A percentile compares a stretch with the other conserved stretches of the same genome.
phyloP scores from a whole-genome alignment of 805 yeast genomes.

The Maudiozyma bulderi region DNA sequence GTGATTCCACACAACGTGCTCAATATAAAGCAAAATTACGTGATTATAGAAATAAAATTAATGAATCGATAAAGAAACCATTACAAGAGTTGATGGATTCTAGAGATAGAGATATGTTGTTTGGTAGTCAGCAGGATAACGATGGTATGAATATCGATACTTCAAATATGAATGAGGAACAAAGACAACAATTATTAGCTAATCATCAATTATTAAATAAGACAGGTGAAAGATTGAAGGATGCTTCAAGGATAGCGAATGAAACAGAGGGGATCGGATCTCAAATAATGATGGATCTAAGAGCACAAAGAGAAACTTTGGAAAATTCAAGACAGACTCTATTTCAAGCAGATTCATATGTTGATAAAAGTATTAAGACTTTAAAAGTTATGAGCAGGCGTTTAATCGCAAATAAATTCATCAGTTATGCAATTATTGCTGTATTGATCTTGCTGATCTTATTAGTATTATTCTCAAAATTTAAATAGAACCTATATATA shows the following conservation, averaged over 20 bases:
- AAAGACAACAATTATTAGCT: slow-evolving; percentile 69
- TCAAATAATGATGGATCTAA: slow-evolving; percentile 73
- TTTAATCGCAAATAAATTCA: slow-evolving; percentile 80
- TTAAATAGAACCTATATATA: slow-evolving; percentile 34
- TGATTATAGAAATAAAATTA: slow-evolving; percentile 50
- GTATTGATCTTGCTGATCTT: slow-evolving; percentile 74
- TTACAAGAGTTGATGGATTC: slow-evolving; percentile 54
- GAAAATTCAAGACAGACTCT: slow-evolving; percentile 77
- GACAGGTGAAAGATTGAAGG: slow-evolving; percentile 72
- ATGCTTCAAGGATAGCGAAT: slow-evolving; percentile 79
- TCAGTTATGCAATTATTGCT: slow-evolving; percentile 85
- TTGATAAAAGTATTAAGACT: slow-evolving; percentile 80
- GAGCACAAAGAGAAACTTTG: slow-evolving; percentile 91
- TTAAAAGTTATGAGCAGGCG: slow-evolving; percentile 86
- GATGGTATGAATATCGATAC: slow-evolving; percentile 9
- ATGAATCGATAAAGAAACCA: slow-evolving; percentile 46
- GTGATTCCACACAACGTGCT: slow-evolving; percentile 37
- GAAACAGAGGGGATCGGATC: slow-evolving; percentile 93
- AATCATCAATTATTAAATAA: slow-evolving; percentile 76
- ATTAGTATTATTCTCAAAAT: slow-evolving; percentile 75
- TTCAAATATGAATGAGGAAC: slow-evolving; percentile 42
- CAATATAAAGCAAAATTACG: slow-evolving; percentile 67
- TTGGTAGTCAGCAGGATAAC: slow-evolving; percentile 38
- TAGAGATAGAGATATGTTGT: slow-evolving; percentile 61
- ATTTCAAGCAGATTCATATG: slow-evolving; percentile 84